phyloP scores from a whole-genome alignment of 2,329 filamentous ascomycete genomes.

The Paracoccidioides lutzii region DNA sequence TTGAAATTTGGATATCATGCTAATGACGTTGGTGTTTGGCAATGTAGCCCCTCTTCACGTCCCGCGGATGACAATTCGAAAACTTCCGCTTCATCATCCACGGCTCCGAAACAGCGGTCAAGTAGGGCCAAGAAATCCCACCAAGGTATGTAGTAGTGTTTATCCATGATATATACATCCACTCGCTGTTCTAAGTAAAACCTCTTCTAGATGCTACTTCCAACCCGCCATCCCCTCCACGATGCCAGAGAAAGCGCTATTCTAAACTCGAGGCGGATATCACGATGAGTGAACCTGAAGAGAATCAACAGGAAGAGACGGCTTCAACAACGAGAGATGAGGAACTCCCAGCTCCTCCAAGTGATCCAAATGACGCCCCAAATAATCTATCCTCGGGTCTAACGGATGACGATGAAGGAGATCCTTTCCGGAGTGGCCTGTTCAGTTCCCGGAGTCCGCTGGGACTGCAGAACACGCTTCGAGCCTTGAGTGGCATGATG shows the following conservation, averaged over 20 bases:
- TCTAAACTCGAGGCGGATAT: conserved; percentile 50
- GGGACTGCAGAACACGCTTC: conserved; percentile 64
- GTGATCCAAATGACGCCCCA: conserved; percentile 52
- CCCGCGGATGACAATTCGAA: conserved; percentile 50
- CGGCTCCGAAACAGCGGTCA: conserved; percentile 55
- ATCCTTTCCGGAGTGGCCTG: conserved; percentile 47
- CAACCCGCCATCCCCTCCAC: conserved; percentile 22
- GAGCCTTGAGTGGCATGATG: conserved; percentile 85
- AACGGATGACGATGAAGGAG: conserved; percentile 46
- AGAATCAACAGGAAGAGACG: conserved; percentile 33
- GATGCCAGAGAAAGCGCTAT: conserved; percentile 42
- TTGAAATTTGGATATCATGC: conserved; percentile 6
- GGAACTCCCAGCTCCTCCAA: conserved; percentile 44
- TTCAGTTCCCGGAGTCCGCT: conserved; percentile 54
- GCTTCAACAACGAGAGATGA: conserved; percentile 27
- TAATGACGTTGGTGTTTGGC: conserved; percentile 13
- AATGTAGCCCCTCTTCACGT: conserved; percentile 47
- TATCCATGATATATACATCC: too few relatives aligned
- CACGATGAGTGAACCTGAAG: conserved; percentile 57
- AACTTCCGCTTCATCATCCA: conserved; percentile 42
- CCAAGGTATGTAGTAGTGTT: conserved; percentile 32
- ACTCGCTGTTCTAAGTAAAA: neutral
- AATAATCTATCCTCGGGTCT: neutral
- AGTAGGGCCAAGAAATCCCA: conserved; percentile 55
- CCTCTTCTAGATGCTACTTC: conserved; percentile 21